A percentile compares a stretch with the other conserved stretches of the same genome.
phyloP scores from a whole-genome alignment of 441 rosid species.

The Eugenia klotzschiana region DNA sequence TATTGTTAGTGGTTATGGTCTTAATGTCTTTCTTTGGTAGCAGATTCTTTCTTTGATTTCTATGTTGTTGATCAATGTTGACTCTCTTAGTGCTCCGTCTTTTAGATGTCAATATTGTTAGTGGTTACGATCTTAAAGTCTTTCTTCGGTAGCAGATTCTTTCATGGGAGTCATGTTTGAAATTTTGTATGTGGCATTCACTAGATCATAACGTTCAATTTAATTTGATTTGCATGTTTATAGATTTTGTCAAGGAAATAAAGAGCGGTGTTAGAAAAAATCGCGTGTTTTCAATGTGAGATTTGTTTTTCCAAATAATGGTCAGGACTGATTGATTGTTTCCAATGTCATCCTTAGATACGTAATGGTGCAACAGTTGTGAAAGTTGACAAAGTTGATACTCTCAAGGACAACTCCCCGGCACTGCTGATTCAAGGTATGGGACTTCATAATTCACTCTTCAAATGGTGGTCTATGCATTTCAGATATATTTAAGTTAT shows the following conservation, averaged over 20 bases:
- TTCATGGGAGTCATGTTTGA: neutral
- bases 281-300: neutral
- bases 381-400: slow-evolving; percentile 67
- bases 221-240: neutral
- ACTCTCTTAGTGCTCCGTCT: neutral
- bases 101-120: neutral
- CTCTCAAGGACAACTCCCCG: slow-evolving; percentile 65
- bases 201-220: neutral
- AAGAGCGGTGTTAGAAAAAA: neutral
- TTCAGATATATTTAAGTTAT: neutral
- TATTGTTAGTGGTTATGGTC: neutral
- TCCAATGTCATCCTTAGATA: slow-evolving; percentile 24
- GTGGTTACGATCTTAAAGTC: neutral
- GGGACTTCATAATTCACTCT: neutral
- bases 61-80: neutral
- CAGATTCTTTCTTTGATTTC: neutral
- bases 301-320: neutral
- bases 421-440: slow-evolving; percentile 74
- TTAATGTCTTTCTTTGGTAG: neutral
- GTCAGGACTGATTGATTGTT: neutral
- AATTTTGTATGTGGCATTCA: neutral
- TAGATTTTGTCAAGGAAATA: neutral
- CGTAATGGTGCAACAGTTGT: slow-evolving; percentile 79
- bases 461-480: neutral
- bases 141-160: neutral